Conservation (phyloP, 768 basidiomycete species). For the Cystobasidium ongulense region DNA sequence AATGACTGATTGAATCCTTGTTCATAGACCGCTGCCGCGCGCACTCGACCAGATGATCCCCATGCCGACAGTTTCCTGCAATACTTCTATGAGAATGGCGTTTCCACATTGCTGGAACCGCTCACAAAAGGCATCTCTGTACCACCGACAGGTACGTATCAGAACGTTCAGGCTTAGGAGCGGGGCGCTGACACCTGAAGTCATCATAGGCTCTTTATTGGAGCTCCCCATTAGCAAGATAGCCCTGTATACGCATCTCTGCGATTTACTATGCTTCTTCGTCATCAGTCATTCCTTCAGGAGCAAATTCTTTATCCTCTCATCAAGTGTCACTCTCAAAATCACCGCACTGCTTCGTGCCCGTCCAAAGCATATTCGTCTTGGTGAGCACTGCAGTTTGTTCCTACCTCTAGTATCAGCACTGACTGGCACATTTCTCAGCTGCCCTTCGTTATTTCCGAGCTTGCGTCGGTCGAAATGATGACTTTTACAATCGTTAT, state of each 20-base stretch:
- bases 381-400: constrained; percentile 56
- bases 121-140: constrained; percentile 51
- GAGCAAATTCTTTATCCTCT: constrained; percentile 79
- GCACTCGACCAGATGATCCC: constrained; percentile 54
- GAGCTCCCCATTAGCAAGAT: constrained; percentile 53
- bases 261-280: constrained; percentile 83
- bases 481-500: constrained; percentile 58
- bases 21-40: constrained; percentile 43
- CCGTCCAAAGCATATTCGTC: constrained; percentile 82
- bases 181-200: background rate
- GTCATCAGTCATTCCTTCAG: constrained; percentile 82
- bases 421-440: constrained; percentile 43
- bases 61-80: constrained; percentile 81
- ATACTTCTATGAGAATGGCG: constrained; percentile 82
- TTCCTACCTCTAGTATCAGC: background rate
- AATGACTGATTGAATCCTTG: constrained; percentile 24
- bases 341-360: constrained; percentile 69
- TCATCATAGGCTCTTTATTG: constrained; percentile 40
- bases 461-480: constrained; percentile 66
- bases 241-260: constrained; percentile 71
- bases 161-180: background rate
- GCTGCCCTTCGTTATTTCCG: constrained; percentile 90
- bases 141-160: background rate
- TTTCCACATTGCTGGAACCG: constrained; percentile 71
- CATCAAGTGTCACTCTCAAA: constrained; percentile 63